Evolutionary conservation across 306 rosid species (phyloP).

Genomic region (Cajanus cajan): DNA sequence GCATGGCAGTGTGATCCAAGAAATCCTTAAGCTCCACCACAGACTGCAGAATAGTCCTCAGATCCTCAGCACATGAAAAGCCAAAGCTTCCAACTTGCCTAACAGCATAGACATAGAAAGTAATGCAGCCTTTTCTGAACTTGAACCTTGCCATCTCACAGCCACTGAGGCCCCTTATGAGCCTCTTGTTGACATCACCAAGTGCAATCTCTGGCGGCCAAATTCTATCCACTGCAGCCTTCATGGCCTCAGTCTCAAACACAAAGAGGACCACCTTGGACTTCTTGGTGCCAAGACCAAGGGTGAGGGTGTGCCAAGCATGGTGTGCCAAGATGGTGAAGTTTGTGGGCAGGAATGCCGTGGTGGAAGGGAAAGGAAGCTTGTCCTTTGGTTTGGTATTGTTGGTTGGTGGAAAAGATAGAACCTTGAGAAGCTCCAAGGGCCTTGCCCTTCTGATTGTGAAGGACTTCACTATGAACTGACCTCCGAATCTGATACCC

Average conservation of each 20-base stretch:
- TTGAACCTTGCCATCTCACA: conserved; percentile 93
- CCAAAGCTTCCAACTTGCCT: conserved; percentile 62
- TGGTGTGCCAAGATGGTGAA: conserved; percentile 97
- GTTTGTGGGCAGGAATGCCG: conserved; percentile 84
- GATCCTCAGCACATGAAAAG: conserved; percentile 71
- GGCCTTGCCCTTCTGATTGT: conserved; percentile 83
- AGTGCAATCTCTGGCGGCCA: conserved; percentile 90
- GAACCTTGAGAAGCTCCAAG: conserved; percentile 65
- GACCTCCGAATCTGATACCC: conserved; percentile 92
- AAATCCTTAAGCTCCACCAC: conserved; percentile 89
- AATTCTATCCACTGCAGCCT: conserved; percentile 49
- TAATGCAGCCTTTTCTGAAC: conserved; percentile 90
- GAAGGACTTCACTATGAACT: conserved; percentile 93
- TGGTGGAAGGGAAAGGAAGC: conserved; percentile 79
- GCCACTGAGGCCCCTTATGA: conserved; percentile 67
- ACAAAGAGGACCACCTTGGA: conserved; percentile 82
- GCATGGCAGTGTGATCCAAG: conserved; percentile 96
- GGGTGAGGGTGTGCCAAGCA: conserved; percentile 94
- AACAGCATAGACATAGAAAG: conserved; percentile 91
- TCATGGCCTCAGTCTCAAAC: conserved; percentile 70
- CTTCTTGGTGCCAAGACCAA: conserved; percentile 93
- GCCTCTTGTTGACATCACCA: conserved; percentile 80
- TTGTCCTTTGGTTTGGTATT: conserved; percentile 28
- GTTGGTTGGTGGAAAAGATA: conserved; percentile 68
- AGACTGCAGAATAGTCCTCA: conserved; percentile 65